phyloP scores from a whole-genome alignment of 805 yeast species.

The Metschnikowia aberdeeniae region DNA sequence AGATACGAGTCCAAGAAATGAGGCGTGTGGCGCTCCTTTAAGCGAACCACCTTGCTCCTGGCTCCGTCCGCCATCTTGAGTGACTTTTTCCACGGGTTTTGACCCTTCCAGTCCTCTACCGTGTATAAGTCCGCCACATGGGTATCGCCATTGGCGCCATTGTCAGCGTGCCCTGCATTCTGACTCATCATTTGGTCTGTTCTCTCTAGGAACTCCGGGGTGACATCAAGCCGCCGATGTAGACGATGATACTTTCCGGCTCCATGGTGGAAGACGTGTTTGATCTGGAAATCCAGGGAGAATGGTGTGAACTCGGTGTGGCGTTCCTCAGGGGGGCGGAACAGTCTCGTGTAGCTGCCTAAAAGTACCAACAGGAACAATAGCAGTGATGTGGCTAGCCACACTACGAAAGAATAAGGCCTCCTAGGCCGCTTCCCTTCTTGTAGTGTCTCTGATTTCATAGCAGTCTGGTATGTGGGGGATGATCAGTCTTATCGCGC shows the following conservation, averaged over 20 bases:
- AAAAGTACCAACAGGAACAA: background rate
- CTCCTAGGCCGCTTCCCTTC: background rate
- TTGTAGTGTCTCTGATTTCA: background rate
- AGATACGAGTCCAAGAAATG: slow-evolving; percentile 64
- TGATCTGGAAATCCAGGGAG: slow-evolving; percentile 29
- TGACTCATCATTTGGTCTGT: slow-evolving; percentile 7
- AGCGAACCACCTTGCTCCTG: slow-evolving; percentile 22
- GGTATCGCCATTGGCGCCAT: slow-evolving; percentile 6
- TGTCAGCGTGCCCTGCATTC: background rate
- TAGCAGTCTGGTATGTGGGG: slow-evolving; percentile 1
- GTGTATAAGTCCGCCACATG: slow-evolving; percentile 35
- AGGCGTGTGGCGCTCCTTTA: slow-evolving; percentile 45
- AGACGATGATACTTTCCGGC: slow-evolving; percentile 40
- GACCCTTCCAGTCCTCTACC: slow-evolving; percentile 20
- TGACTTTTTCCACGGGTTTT: slow-evolving; percentile 38
- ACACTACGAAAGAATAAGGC: background rate
- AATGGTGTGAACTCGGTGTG: background rate
- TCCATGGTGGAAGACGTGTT: slow-evolving; percentile 61
- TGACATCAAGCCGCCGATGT: slow-evolving; percentile 51
- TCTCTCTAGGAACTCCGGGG: slow-evolving; percentile 33
- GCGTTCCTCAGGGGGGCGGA: background rate
- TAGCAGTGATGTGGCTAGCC: background rate
- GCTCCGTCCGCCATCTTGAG: slow-evolving; percentile 26
- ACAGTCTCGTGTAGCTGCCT: background rate
- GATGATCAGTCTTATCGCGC: slow-evolving; percentile 2